Conservation (phyloP, 2,329 filamentous ascomycete genomes). For the Phialophora tarda region DNA sequence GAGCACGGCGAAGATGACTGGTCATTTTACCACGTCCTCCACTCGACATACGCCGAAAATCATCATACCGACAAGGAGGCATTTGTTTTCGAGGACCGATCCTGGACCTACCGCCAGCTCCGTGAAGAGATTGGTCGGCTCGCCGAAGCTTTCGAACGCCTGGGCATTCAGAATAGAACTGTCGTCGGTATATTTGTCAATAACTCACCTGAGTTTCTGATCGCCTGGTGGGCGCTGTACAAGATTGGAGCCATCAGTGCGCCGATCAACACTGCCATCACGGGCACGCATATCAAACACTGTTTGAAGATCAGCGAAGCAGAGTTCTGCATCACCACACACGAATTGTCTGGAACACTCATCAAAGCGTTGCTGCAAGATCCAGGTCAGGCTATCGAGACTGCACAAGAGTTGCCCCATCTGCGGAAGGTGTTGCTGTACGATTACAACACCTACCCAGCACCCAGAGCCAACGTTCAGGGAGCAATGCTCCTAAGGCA, state of each 20-base stretch:
- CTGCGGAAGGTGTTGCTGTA: conserved; percentile 22
- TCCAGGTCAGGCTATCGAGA: neutral
- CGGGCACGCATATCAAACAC: conserved; percentile 67
- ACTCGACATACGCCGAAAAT: conserved; percentile 61
- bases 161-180: conserved; percentile 50
- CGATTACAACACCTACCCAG: conserved; percentile 29
- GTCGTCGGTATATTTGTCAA: conserved; percentile 54
- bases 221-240: conserved; percentile 51
- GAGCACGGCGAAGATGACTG: conserved; percentile 52
- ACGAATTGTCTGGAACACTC: conserved; percentile 21
- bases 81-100: conserved; percentile 56
- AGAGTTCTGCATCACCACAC: conserved; percentile 54
- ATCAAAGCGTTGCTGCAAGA: conserved; percentile 14
- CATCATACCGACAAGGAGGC: conserved; percentile 51
- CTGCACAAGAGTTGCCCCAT: conserved; percentile 11
- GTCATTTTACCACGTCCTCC: conserved; percentile 68
- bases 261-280: conserved; percentile 68
- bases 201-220: conserved; percentile 58
- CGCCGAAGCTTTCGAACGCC: conserved; percentile 64
- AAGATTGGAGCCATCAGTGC: conserved; percentile 62
- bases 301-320: conserved; percentile 65
- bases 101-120: conserved; percentile 57
- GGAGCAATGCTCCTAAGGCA: conserved; percentile 17
- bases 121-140: conserved; percentile 63
- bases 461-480: conserved; percentile 1